Evolutionary conservation across 2,329 filamentous ascomycete species (phyloP).

Genomic region (Daldinia sp.): DNA sequence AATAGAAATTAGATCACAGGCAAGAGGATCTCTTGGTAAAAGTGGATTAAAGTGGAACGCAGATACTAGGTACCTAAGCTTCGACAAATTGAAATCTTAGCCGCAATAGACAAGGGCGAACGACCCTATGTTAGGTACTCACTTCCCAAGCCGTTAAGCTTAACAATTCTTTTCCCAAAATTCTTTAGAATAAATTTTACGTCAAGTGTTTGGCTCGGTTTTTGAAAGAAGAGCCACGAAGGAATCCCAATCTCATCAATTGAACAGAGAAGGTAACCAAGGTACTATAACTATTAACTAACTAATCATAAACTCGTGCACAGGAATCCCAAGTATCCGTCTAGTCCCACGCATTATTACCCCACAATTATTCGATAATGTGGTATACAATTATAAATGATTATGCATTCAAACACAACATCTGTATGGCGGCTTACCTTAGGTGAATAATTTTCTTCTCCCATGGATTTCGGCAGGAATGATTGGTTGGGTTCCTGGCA

Average conservation of each 20-base stretch:
- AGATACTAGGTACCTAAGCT: background rate
- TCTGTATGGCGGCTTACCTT: background rate
- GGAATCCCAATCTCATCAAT: too few species aligned
- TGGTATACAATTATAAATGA: background rate
- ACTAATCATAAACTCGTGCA: too few species aligned
- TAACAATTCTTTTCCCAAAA: background rate
- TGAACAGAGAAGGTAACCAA: too few species aligned
- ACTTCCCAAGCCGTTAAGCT: background rate
- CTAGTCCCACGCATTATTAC: background rate
- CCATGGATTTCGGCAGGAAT: background rate
- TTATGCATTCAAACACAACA: background rate
- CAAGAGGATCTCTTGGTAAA: conserved; percentile 17
- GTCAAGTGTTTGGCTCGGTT: too few species aligned
- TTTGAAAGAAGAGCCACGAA: too few species aligned
- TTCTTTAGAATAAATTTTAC: background rate
- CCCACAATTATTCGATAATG: background rate
- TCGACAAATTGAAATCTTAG: background rate
- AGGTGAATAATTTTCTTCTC: background rate
- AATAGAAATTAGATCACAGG: conserved; percentile 8
- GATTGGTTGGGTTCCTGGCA: conserved; percentile 11
- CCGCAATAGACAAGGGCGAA: background rate
- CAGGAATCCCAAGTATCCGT: background rate
- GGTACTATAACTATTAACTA: too few species aligned
- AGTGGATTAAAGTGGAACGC: conserved; percentile 9
- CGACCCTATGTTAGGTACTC: background rate